phyloP scores from a whole-genome alignment of 75 land plant species.

The Picea glauca region DNA sequence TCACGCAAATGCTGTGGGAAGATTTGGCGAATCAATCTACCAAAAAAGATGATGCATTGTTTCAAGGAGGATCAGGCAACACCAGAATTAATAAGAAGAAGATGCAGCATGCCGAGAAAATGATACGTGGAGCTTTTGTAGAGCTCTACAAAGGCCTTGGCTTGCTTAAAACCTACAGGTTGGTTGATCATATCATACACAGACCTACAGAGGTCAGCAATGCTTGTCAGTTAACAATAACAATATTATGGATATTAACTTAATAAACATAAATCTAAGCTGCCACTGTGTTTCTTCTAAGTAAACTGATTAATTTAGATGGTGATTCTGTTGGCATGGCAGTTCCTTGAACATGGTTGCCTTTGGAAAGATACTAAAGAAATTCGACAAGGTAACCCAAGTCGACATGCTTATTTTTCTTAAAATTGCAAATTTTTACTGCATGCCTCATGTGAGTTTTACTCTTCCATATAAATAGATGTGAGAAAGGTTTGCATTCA shows the following conservation, averaged over 20 bases:
- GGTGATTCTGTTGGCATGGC: too few species aligned
- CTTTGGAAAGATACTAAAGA: slow-evolving; percentile 81
- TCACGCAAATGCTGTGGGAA: slow-evolving; percentile 75
- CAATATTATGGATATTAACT: too few species aligned
- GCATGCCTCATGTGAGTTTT: background rate
- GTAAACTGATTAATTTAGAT: too few species aligned
- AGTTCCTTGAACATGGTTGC: slow-evolving; percentile 88
- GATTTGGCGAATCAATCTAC: slow-evolving; percentile 38
- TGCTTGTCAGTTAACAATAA: too few species aligned
- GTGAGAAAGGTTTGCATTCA: background rate
- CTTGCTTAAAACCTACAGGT: slow-evolving; percentile 87
- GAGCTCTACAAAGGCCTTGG: slow-evolving; percentile 88
- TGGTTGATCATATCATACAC: background rate
- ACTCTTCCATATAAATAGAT: background rate
- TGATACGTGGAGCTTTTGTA: slow-evolving; percentile 68
- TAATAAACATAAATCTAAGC: too few species aligned
- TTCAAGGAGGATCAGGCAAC: background rate
- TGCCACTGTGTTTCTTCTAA: too few species aligned
- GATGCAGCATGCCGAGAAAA: slow-evolving; percentile 69
- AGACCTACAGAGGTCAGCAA: too few species aligned
- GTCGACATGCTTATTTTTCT: background rate
- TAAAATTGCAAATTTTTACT: background rate
- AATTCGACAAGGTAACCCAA: slow-evolving; percentile 69
- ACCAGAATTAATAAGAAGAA: slow-evolving; percentile 38
- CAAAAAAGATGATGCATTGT: background rate